Base-by-base conservation (phyloP, 2,329 filamentous ascomycete species). In the Cadophora gregata region DNA sequence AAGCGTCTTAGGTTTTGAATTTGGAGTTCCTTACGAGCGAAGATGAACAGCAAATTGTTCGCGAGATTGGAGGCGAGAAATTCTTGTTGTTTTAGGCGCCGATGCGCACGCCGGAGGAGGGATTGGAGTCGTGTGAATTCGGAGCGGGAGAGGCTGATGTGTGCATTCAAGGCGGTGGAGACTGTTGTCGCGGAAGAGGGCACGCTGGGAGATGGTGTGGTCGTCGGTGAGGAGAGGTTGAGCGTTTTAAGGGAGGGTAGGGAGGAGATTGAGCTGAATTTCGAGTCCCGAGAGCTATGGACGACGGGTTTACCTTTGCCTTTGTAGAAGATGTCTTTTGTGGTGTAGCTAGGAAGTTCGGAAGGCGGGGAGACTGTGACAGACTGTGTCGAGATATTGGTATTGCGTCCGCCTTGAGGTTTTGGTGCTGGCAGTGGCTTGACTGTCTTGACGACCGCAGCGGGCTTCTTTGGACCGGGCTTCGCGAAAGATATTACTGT, bases 251-350 rank as follows among this genome's bases (percentile, higher is more conserved):
- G 33, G 10, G 65, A 67, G 12, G 55, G 36, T 1, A 64, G 47
- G 12, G 65, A 67, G 25, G 45, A 45, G 0, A 61, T 61, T 4
- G 65, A 67, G 33, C 61, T 64, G 61, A 67, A 67, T 51, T 64
- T 64, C 12, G 65, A 67, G 31, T 67, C 65, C n/a, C 64, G 64
- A 14, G 53, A 51, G 14, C 50, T 48, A 25, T 14, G 12, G n/a
- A 38, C 4, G 1, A 38, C 4, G 7, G 50, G 62, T 12, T 59
- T 53, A 10, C 58, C 31, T 65, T 60, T 53, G 14, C 56, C 61
- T 63, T 63, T 67, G 47, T 53, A 33, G 42, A 61, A 67, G 2
- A 63, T 56, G 27, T 56, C 60, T 36, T 53, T 63, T 12, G 38
- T 33, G 12, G 21, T 58, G 59, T 38, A 66, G 51, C 50, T 45